These are phyloP conservation scores for Aspergillus kassunensis DNA, from an alignment of 495 filamentous ascomycete genomes.

Conservation along the genomic window DNA sequence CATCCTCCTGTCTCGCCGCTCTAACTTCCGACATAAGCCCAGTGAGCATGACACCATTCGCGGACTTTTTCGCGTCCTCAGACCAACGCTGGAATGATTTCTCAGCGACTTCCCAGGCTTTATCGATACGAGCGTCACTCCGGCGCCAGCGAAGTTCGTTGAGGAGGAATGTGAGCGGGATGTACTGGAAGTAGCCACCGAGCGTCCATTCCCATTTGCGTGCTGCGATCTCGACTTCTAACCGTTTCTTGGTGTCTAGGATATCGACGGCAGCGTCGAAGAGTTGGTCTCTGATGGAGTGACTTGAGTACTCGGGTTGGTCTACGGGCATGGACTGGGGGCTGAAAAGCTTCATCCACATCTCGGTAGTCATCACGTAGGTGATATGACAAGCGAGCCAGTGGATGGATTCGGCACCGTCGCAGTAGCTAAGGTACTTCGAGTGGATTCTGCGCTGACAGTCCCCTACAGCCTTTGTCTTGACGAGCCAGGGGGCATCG, in stretches of 20 bases:
- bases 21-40: neutral
- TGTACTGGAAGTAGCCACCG: constrained; percentile 9
- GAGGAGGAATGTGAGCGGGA: constrained; percentile 6
- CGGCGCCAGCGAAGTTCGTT: constrained; percentile 5
- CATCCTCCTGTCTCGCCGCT: neutral
- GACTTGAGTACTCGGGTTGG: neutral
- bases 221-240: constrained; percentile 2
- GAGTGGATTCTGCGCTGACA: constrained; percentile 8
- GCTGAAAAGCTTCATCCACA: constrained; percentile 11
- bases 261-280: constrained; percentile 10
- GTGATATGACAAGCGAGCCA: constrained; percentile 12
- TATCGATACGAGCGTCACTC: neutral
- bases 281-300: constrained; percentile 1
- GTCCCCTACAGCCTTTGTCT: neutral
- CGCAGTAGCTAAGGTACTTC: constrained; percentile 9
- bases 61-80: constrained; percentile 4
- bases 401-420: constrained; percentile 6
- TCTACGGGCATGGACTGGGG: neutral
- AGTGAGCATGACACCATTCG: constrained; percentile 7
- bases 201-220: constrained; percentile 11
- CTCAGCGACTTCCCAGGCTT: constrained; percentile 11
- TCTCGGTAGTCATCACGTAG: constrained; percentile 9
- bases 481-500: neutral
- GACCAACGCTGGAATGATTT: constrained; percentile 8
- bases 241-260: constrained; percentile 4